These are phyloP conservation scores for Xylariaceae sp. DNA, from an alignment of 2,329 filamentous ascomycete species.

Conservation along the genomic window DNA sequence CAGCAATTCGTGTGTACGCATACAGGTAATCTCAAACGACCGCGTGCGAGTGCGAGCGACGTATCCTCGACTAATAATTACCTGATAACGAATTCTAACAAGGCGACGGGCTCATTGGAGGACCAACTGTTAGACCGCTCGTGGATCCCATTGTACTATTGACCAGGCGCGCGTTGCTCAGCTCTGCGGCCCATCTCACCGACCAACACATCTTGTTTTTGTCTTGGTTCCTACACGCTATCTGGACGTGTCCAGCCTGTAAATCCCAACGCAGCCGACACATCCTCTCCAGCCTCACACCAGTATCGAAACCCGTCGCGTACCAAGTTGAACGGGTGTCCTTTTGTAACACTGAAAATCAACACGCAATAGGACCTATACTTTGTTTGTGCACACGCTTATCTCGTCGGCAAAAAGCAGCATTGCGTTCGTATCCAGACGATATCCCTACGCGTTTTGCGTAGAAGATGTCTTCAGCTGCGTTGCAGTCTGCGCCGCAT, in stretches of 20 bases:
- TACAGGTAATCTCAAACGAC: no score
- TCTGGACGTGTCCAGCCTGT: conserved; percentile 6
- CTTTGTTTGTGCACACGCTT: not conserved
- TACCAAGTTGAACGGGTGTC: not conserved
- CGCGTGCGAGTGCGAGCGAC: no score
- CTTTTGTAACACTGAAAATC: not conserved
- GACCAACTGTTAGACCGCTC: conserved; percentile 14
- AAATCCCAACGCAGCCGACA: conserved; percentile 7
- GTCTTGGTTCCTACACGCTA: conserved; percentile 4
- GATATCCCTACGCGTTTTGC: conserved; percentile 27
- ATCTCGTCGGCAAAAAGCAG: conserved; percentile 4
- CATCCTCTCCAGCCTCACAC: not conserved
- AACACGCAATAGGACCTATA: not conserved
- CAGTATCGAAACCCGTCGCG: not conserved
- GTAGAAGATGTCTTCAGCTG: conserved; percentile 61
- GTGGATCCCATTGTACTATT: conserved; percentile 11
- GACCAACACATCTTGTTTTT: conserved; percentile 6
- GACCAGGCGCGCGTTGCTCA: conserved; percentile 16
- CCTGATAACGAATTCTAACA: conserved; percentile 5
- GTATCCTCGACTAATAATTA: no score
- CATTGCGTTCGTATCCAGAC: not conserved
- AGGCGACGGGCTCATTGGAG: conserved; percentile 12
- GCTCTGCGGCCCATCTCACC: conserved; percentile 13
- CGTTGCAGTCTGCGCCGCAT: conserved; percentile 59
- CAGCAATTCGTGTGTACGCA: no score